Percentiles rank a stretch among this genome's conserved stretches.
Conservation (phyloP, 2,329 filamentous ascomycete species). For the Monosporascus ibericus region DNA sequence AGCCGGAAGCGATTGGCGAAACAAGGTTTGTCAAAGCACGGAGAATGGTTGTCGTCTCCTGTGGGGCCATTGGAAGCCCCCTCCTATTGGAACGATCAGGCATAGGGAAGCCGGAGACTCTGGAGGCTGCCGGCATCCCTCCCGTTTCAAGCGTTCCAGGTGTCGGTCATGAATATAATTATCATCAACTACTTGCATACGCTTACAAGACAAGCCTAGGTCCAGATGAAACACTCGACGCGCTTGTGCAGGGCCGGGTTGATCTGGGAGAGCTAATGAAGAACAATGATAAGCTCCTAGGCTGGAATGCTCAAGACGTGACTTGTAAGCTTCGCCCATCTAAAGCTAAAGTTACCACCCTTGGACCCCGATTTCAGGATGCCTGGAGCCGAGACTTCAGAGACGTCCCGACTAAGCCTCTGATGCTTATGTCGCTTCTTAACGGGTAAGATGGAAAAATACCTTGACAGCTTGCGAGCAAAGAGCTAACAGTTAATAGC, state of each 20-base stretch:
- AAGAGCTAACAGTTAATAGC: constrained; percentile 18
- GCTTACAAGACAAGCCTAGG: constrained; percentile 40
- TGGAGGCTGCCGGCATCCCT: constrained; percentile 32
- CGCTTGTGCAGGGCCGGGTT: constrained; percentile 16
- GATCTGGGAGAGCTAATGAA: constrained; percentile 4
- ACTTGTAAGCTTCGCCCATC: constrained; percentile 42
- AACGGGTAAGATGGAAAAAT: constrained; percentile 14
- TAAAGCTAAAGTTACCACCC: constrained; percentile 36
- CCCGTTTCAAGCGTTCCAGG: constrained; percentile 39
- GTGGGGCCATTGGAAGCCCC: constrained; percentile 43
- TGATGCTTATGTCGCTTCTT: constrained; percentile 33
- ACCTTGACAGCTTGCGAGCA: not conserved
- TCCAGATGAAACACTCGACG: constrained; percentile 32
- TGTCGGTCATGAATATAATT: constrained; percentile 42
- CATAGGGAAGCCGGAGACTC: constrained; percentile 40
- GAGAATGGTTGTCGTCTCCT: constrained; percentile 40
- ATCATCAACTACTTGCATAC: constrained; percentile 40
- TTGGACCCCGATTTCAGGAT: constrained; percentile 39
- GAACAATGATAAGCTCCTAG: constrained; percentile 26
- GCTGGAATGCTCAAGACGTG: constrained; percentile 45
- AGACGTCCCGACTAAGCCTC: constrained; percentile 27
- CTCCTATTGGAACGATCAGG: constrained; percentile 53
- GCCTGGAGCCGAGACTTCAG: constrained; percentile 43
- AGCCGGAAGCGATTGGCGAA: constrained; percentile 8
- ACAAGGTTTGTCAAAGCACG: constrained; percentile 33